Conservation (phyloP, 1,284 basidiomycete species). For the Waitea zeae region DNA sequence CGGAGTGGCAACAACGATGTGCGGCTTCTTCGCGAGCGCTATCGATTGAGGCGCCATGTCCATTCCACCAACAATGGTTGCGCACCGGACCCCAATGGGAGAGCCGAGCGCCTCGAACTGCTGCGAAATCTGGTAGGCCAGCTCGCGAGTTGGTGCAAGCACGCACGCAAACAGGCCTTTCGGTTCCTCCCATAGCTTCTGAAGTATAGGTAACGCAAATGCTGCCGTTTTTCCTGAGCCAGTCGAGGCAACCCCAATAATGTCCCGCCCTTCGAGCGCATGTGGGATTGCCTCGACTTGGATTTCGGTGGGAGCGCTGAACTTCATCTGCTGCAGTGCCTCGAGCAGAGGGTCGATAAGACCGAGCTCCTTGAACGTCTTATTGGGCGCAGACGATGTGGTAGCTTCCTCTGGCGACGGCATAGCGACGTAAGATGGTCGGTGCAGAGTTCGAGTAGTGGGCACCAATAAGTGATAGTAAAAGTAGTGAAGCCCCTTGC, state of each 20-base stretch:
- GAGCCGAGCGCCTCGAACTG: slow-evolving; percentile 91
- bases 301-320: slow-evolving; percentile 83
- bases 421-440: slow-evolving; percentile 11
- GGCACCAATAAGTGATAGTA: background rate
- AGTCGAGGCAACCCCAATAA: slow-evolving; percentile 95
- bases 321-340: slow-evolving; percentile 72
- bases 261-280: slow-evolving; percentile 83
- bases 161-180: slow-evolving; percentile 89
- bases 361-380: slow-evolving; percentile 60
- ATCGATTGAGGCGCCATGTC: slow-evolving; percentile 90
- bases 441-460: background rate
- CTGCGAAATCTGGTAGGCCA: slow-evolving; percentile 97
- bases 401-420: slow-evolving; percentile 36
- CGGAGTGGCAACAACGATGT: slow-evolving; percentile 95
- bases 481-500: no score
- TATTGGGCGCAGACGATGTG: slow-evolving; percentile 26
- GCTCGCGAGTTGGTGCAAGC: slow-evolving; percentile 89
- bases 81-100: slow-evolving; percentile 84
- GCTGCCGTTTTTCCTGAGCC: slow-evolving; percentile 98
- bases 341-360: slow-evolving; percentile 82
- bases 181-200: slow-evolving; percentile 94
- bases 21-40: slow-evolving; percentile 84
- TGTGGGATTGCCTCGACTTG: slow-evolving; percentile 82
- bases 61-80: slow-evolving; percentile 90
- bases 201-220: slow-evolving; percentile 90